Percentiles rank a stretch among this genome's conserved stretches.
These are phyloP conservation scores for Fusarium anguioides DNA, from an alignment of 2,329 filamentous ascomycete species.

Conservation along the genomic window DNA sequence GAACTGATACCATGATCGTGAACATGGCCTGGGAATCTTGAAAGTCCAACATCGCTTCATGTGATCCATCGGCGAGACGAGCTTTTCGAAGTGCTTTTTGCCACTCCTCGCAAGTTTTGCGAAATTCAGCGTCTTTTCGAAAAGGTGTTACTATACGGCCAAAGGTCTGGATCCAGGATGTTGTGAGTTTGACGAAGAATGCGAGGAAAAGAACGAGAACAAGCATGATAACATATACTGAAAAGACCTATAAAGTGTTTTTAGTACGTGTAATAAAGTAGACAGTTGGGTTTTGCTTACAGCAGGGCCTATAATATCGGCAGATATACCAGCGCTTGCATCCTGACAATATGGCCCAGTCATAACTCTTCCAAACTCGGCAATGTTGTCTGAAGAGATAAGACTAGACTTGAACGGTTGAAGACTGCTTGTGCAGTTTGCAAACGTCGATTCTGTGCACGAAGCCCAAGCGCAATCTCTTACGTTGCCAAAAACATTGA, in stretches of 20 bases:
- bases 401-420: background rate
- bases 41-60: background rate
- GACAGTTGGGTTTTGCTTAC: background rate
- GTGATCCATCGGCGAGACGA: background rate
- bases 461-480: slow-evolving; percentile 1
- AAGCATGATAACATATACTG: background rate
- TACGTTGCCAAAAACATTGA: background rate
- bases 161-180: background rate
- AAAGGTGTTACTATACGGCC: background rate
- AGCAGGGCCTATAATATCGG: background rate
- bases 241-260: background rate
- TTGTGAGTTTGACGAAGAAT: background rate
- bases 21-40: slow-evolving; percentile 8
- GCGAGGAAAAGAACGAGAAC: background rate
- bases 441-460: background rate
- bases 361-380: background rate
- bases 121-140: accelerated
- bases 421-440: background rate
- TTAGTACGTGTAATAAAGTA: background rate
- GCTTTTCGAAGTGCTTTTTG: too few relatives aligned
- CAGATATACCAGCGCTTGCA: background rate
- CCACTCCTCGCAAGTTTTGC: too few relatives aligned
- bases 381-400: background rate
- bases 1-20: background rate
- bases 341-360: background rate